These are phyloP conservation scores for Lachnellula hyalina DNA, from an alignment of 2,329 filamentous ascomycete genomes.

Conservation along the genomic window DNA sequence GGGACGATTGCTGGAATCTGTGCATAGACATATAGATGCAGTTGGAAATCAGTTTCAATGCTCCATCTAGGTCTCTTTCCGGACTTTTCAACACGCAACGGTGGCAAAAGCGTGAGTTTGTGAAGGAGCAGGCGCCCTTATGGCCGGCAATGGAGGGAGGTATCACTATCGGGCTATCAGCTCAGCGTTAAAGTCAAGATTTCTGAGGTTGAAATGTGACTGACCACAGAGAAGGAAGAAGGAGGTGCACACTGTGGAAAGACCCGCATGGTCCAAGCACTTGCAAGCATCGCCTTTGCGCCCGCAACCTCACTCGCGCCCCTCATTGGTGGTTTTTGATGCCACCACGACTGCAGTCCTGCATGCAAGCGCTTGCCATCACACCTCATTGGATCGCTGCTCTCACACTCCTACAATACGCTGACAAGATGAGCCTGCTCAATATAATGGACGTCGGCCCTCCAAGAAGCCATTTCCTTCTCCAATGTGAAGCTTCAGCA, in stretches of 20 bases:
- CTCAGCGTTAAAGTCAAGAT: neutral
- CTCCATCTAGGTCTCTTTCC: neutral
- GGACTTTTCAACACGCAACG: neutral
- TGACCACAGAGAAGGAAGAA: neutral
- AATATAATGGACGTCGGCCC: conserved; percentile 15
- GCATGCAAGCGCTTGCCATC: conserved; percentile 18
- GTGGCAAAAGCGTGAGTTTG: neutral
- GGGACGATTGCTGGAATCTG: neutral
- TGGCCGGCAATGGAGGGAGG: neutral
- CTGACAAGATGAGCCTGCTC: conserved; percentile 4
- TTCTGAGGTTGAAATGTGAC: neutral
- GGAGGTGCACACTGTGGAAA: neutral
- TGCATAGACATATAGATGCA: neutral
- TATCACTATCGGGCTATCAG: neutral
- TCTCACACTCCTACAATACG: conserved; percentile 5
- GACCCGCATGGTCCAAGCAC: neutral
- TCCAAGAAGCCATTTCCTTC: conserved; percentile 9
- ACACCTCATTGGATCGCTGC: conserved; percentile 1
- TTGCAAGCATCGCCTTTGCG: neutral
- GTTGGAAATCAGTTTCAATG: neutral
- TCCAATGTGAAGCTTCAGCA: conserved; percentile 12
- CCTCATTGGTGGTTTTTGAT: neutral
- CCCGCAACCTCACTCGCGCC: neutral
- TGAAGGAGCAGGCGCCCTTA: neutral
- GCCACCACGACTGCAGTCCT: conserved; percentile 1